Evolutionary conservation across 768 basidiomycete species (phyloP).

Genomic region (Lactarius sp.): DNA sequence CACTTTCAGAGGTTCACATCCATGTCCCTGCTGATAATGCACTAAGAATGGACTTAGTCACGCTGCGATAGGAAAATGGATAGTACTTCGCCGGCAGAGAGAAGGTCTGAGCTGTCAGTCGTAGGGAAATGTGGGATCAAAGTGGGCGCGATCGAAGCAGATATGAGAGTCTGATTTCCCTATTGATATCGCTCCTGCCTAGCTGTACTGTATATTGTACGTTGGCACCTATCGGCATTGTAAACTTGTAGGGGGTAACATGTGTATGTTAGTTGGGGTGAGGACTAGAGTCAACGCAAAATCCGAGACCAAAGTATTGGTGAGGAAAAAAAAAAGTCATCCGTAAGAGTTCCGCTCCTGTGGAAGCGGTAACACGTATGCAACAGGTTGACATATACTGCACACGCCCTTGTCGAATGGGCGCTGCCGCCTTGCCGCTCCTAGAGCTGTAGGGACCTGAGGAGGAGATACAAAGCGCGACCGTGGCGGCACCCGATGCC

Average conservation of each 20-base stretch:
- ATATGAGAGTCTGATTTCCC: background rate
- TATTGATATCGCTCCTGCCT: background rate
- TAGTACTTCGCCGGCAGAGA: background rate
- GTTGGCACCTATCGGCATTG: too few species aligned
- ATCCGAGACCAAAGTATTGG: background rate
- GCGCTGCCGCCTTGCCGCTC: background rate
- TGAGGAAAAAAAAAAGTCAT: background rate
- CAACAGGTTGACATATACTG: background rate
- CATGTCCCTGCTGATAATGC: background rate
- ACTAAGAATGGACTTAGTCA: background rate
- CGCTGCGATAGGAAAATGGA: background rate
- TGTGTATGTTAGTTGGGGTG: background rate
- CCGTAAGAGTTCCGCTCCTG: background rate
- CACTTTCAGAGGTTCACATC: background rate
- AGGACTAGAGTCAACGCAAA: background rate
- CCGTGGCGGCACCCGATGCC: background rate
- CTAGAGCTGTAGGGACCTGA: background rate
- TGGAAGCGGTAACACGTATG: background rate
- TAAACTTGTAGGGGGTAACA: background rate
- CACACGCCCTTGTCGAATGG: background rate
- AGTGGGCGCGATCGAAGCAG: background rate
- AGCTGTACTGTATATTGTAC: background rate
- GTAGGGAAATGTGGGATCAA: background rate
- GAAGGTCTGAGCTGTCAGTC: background rate
- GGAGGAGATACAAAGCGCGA: background rate